Conservation (phyloP, 2,329 filamentous ascomycete genomes). For the Tolypocladium endophyticum region DNA sequence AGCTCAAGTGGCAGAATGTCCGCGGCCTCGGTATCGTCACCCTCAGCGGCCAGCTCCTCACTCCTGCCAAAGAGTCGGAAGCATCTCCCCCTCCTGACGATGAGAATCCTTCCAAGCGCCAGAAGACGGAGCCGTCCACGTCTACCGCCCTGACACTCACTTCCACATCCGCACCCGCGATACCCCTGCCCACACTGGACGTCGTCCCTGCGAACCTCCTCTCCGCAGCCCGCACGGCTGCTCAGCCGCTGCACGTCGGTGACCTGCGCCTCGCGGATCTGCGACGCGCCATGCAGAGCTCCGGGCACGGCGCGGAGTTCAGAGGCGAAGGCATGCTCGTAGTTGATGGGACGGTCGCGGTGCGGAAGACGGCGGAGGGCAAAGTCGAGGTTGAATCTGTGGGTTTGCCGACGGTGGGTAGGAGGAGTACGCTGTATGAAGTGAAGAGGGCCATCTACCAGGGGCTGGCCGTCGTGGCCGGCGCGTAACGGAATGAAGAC, state of each 20-base stretch:
- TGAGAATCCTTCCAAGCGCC: constrained; percentile 36
- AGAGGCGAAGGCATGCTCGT: constrained; percentile 85
- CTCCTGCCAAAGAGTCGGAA: constrained; percentile 12
- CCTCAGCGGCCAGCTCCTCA: constrained; percentile 61
- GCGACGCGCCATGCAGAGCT: constrained; percentile 68
- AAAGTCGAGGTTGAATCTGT: constrained; percentile 80
- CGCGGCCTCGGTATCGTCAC: constrained; percentile 84
- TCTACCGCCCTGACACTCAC: constrained; percentile 1
- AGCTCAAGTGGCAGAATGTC: constrained; percentile 90
- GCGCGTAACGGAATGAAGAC: constrained; percentile 36
- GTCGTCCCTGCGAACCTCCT: constrained; percentile 49
- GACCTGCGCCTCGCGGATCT: constrained; percentile 85
- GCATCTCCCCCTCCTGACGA: constrained; percentile 16
- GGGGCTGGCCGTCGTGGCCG: constrained; percentile 81
- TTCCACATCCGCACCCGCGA: constrained; percentile 9
- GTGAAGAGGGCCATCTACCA: constrained; percentile 91
- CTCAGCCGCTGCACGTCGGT: constrained; percentile 87
- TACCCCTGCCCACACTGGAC: constrained; percentile 38
- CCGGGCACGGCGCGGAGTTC: constrained; percentile 84
- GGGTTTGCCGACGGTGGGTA: constrained; percentile 31
- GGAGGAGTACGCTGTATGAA: constrained; percentile 64
- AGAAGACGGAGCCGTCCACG: constrained; percentile 30
- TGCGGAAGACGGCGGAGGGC: constrained; percentile 79
- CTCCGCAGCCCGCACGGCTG: constrained; percentile 63
- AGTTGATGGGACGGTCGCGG: constrained; percentile 78